Conservation (phyloP, 306 rosid species). For the Carpinus viminea region DNA sequence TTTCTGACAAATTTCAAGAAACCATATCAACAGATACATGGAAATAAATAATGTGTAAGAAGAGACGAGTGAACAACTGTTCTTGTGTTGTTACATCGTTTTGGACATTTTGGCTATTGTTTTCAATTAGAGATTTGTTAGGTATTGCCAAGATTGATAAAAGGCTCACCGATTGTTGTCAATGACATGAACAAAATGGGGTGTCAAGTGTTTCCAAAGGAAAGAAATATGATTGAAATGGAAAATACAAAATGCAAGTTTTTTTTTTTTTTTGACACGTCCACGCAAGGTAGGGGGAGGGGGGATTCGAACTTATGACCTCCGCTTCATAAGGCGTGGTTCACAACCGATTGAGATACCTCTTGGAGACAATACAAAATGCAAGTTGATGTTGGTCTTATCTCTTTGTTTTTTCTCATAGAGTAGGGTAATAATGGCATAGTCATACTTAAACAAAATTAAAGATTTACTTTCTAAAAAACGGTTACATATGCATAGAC, state of each 20-base stretch:
- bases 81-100: neutral
- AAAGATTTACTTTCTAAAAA: neutral
- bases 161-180: neutral
- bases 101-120: neutral
- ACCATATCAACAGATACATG: neutral
- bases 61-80: neutral
- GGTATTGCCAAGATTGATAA: neutral
- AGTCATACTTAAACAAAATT: neutral
- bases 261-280: no score
- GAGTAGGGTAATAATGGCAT: neutral
- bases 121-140: neutral
- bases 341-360: no score
- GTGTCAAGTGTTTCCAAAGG: neutral
- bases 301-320: no score
- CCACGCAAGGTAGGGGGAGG: no score
- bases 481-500: neutral
- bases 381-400: neutral
- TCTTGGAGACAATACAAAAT: neutral
- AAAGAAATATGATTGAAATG: neutral
- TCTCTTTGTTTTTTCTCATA: neutral
- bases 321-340: no score
- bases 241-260: neutral
- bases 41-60: neutral
- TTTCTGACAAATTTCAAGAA: neutral
- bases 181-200: neutral